phyloP scores from a whole-genome alignment of 1,139 yeast species.

The Saccharomyces hybrid region DNA sequence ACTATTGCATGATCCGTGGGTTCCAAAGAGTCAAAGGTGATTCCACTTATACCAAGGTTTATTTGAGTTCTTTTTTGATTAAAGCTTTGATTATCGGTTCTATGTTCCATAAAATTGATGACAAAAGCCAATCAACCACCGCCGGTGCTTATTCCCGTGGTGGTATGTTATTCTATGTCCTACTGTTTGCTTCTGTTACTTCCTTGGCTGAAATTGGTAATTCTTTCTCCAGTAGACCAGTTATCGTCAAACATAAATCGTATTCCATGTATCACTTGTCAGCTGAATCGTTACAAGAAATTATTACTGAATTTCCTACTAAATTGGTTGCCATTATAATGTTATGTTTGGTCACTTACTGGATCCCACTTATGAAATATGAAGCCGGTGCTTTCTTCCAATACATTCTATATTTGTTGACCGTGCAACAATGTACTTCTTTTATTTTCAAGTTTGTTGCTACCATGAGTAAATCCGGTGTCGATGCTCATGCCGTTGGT shows the following conservation, averaged over 20 bases:
- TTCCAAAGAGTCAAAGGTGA: conserved; percentile 52
- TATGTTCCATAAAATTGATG: conserved; percentile 44
- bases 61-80: conserved; percentile 42
- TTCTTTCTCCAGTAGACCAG: conserved; percentile 50
- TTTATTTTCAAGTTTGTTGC: conserved; percentile 57
- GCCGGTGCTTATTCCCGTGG: conserved; percentile 50
- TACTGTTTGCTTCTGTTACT: conserved; percentile 49
- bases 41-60: conserved; percentile 44
- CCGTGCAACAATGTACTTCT: conserved; percentile 45
- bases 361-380: conserved; percentile 49
- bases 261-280: conserved; percentile 60
- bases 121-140: conserved; percentile 36
- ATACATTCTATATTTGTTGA: conserved; percentile 43
- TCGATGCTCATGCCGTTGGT: conserved; percentile 59
- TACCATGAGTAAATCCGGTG: conserved; percentile 45
- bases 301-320: conserved; percentile 52
- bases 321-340: conserved; percentile 41
- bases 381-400: conserved; percentile 58
- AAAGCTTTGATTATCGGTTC: conserved; percentile 52
- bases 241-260: conserved; percentile 53
- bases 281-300: conserved; percentile 55
- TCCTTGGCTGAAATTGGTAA: conserved; percentile 53
- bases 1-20: conserved; percentile 41
- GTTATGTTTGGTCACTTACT: conserved; percentile 46
- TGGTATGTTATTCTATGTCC: conserved; percentile 50